Conservation (phyloP, 768 basidiomycete genomes). For the Suillus hirtellus region DNA sequence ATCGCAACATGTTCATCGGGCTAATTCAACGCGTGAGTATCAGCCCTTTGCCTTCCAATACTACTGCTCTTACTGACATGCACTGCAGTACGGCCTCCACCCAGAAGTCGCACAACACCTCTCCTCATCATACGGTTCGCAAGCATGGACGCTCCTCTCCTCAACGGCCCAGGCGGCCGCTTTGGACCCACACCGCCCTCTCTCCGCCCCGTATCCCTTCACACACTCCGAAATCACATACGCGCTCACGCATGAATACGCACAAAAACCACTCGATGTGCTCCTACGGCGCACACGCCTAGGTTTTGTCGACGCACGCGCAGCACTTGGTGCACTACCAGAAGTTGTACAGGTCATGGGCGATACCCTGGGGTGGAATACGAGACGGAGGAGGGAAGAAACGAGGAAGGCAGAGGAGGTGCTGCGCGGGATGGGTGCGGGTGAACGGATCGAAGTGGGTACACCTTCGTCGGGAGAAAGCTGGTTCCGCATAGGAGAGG, state of each 20-base stretch:
- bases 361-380: slow-evolving; percentile 78
- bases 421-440: slow-evolving; percentile 78
- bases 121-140: slow-evolving; percentile 92
- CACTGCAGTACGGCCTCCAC: slow-evolving; percentile 76
- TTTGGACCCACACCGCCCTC: slow-evolving; percentile 84
- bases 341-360: slow-evolving; percentile 91
- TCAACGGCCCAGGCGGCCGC: slow-evolving; percentile 70
- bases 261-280: slow-evolving; percentile 88
- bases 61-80: slow-evolving; percentile 1
- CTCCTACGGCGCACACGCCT: slow-evolving; percentile 92
- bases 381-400: slow-evolving; percentile 57
- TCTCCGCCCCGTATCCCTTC: slow-evolving; percentile 77
- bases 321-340: slow-evolving; percentile 82
- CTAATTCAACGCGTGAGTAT: slow-evolving; percentile 81
- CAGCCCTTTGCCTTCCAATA: slow-evolving; percentile 2
- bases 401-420: slow-evolving; percentile 60
- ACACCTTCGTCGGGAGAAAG: slow-evolving; percentile 20
- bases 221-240: slow-evolving; percentile 73
- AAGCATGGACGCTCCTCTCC: slow-evolving; percentile 91
- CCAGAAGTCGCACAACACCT: slow-evolving; percentile 93
- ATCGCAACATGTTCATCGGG: slow-evolving; percentile 94
- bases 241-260: slow-evolving; percentile 88
- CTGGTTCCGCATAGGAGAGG: slow-evolving; percentile 12
- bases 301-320: slow-evolving; percentile 89
- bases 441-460: slow-evolving; percentile 14